Evolutionary conservation across 768 basidiomycete species (phyloP), one percentile per base, ranked within the genome.

Genomic region (Hypholoma fasciculare): DNA sequence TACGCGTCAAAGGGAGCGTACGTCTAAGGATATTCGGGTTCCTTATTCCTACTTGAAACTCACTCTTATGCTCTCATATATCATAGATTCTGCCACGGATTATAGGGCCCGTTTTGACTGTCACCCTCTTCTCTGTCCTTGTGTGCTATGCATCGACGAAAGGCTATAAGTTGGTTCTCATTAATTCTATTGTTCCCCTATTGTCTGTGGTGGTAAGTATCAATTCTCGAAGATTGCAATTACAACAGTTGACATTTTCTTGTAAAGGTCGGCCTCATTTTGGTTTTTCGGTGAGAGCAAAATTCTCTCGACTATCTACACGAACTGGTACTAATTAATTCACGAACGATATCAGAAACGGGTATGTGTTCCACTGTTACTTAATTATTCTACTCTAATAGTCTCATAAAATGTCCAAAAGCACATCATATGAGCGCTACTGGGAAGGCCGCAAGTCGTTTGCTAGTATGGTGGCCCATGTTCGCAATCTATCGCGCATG

Each of bases 391-490:
- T 30, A 17, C 13, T 56, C 34, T 26, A 38, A 12, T 2, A 11
- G 12, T n/a, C 39, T 56, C 34, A 34, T 36, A 0, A 17, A 37
- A 5, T 49, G 27, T 49, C 17, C 52, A 50, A 34, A 59, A 62
- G 88, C 52, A 93, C 90, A 20, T 92, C 90, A 7, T 94, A 93
- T 64, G 90, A 94, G 65, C 86, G 91, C 36, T 93, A 87, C 65
- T 92, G 87, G 81, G 94, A 95, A 76, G 95, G 94, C 49, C 80
- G 95, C 62, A 96, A 91, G 71, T 84, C 86, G 43, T 95, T 95
- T 67, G 86, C 88, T 0, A 65, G 83, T 7, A 69, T 96, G 56
- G 84, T 82, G 11, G 82, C 92, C 13, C 86, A 88, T 66, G 84
- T 86, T 53, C 89, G 92, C 60, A 93, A 89, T 69, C 79, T 95